Base-by-base conservation (phyloP, 768 basidiomycete genomes). In the Pisolithus albus region DNA sequence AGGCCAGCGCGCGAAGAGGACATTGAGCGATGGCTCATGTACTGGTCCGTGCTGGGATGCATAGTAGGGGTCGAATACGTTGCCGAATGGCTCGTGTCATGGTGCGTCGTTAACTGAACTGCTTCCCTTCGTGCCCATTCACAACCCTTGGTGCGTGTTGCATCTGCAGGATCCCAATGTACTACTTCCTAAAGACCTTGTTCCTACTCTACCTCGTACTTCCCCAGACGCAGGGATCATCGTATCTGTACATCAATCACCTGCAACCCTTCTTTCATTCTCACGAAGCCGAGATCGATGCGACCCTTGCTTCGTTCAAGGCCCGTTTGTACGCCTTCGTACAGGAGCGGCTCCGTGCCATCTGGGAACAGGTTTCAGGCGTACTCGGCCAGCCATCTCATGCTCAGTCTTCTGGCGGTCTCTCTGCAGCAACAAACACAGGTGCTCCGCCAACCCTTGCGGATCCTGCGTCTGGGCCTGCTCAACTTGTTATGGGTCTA, bases 21-120 rank as follows among this genome's bases (percentile, higher is more conserved):
- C 42, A 75, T 94, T 8, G 94, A 96, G 65, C 75, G 92, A 69
- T 96, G 94, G 92, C 77, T 97, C 49, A 94, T 92, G 89, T 97
- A 96, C 61, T 97, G 94, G 93, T 84, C 83, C n/a, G 87, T 89
- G 0, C 77, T 90, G 3, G 87, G 88, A 2, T 87, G 85, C 62
- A 81, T 92, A 60, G 78, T 92, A 15, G 84, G 81, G 4, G 70
- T 89, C 5, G 93, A 96, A 67, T 87, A 86, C 61, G 73, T 88
- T 24, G 85, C 84, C 8, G 92, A 93, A 61, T 94, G 92, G 90
- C 68, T 85, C 15, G 71, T 95, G 28, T 88, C 83, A 54, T 93
- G 92, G 93, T 90, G 59, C 60, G 85, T 32, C 19, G 19, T 9
- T 32, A 30, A 9, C 23, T 24, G 9, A 24, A n/a, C 47, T 46